Conservation (phyloP, 2,329 filamentous ascomycete species). For the Didymella sp. region DNA sequence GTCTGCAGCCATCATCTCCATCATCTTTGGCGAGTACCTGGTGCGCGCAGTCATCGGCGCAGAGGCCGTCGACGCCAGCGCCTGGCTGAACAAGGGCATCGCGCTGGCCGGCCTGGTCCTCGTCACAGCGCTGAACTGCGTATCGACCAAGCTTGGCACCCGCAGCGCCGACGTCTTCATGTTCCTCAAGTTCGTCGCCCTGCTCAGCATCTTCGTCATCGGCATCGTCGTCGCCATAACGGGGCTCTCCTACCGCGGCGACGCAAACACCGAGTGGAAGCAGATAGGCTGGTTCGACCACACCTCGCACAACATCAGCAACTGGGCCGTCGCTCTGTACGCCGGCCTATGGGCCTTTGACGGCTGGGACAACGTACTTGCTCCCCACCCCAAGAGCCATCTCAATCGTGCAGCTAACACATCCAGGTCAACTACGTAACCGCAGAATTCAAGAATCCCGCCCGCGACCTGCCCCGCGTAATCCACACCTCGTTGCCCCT, state of each 20-base stretch:
- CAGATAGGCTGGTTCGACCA: constrained; percentile 85
- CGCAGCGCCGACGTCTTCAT: constrained; percentile 91
- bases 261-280: constrained; percentile 86
- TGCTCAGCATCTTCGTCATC: constrained; percentile 84
- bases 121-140: constrained; percentile 86
- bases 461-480: constrained; percentile 86
- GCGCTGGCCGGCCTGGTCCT: constrained; percentile 76
- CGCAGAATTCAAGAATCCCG: constrained; percentile 92
- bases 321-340: constrained; percentile 93
- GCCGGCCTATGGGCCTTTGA: constrained; percentile 98
- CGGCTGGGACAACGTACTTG: constrained; percentile 90
- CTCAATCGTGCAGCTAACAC: constrained; percentile 22
- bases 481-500: constrained; percentile 97
- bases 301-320: constrained; percentile 78
- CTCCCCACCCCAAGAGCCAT: not conserved
- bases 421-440: constrained; percentile 92
- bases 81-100: constrained; percentile 90
- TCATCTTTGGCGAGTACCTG: constrained; percentile 98
- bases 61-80: constrained; percentile 79
- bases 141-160: constrained; percentile 88
- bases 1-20: constrained; percentile 89
- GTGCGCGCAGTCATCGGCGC: constrained; percentile 85
- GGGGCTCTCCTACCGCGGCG: constrained; percentile 77
- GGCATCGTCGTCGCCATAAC: constrained; percentile 90
- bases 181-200: constrained; percentile 93